Percentiles rank a stretch among this genome's conserved stretches.
Evolutionary conservation across 225 moss, liverwort and hornwort species (phyloP).

Genomic region (Polytrichum commune): DNA sequence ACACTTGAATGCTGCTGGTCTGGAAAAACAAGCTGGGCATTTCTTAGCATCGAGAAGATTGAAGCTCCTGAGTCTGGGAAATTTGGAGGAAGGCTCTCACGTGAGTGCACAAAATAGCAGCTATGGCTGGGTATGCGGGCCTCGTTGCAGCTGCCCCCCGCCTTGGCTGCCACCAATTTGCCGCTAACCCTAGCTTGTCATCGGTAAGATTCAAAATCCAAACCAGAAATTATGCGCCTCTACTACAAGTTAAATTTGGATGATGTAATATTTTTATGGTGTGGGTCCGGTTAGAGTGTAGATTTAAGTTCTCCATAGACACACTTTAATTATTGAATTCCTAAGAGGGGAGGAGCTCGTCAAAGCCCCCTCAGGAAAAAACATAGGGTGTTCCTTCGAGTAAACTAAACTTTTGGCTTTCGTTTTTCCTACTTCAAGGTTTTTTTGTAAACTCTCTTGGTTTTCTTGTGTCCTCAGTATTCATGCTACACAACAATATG

Average conservation of each 20-base stretch:
- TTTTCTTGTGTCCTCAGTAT: too few relatives aligned
- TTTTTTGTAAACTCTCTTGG: too few relatives aligned
- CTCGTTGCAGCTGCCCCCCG: conserved; percentile 28
- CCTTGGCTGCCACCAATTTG: conserved; percentile 17
- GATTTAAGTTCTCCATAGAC: too few relatives aligned
- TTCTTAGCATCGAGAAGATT: background rate
- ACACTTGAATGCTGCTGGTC: too few relatives aligned
- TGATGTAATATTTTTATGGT: too few relatives aligned
- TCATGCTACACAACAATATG: too few relatives aligned
- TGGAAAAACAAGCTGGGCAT: too few relatives aligned
- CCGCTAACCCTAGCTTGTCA: conserved; percentile 27
- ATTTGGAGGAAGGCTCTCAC: conserved; percentile 16
- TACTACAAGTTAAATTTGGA: too few relatives aligned
- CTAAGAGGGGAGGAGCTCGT: background rate
- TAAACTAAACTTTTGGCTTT: background rate
- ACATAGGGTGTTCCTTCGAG: background rate
- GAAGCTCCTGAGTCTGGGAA: conserved; percentile 4
- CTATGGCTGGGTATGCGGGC: conserved; percentile 39
- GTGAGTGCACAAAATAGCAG: conserved; percentile 24
- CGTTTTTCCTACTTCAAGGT: background rate
- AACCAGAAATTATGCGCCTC: too few relatives aligned
- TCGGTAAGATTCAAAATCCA: conserved; percentile 25
- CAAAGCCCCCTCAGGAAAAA: background rate
- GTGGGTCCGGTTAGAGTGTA: too few relatives aligned
- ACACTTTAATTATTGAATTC: too few relatives aligned